phyloP scores from a whole-genome alignment of 805 yeast species.

The Saccharomycopsis fodiens region DNA sequence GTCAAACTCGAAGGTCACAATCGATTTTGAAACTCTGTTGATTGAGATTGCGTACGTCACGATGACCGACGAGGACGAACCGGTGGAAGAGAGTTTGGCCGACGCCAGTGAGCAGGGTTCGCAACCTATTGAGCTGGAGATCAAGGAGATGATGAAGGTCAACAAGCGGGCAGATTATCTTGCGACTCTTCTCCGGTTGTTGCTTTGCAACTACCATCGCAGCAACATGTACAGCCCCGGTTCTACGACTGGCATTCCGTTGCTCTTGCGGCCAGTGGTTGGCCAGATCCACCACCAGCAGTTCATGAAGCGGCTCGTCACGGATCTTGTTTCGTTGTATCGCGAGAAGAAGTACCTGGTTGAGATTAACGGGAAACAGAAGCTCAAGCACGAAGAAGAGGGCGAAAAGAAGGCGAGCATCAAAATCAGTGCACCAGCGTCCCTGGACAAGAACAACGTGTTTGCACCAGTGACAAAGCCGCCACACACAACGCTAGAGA shows the following conservation, averaged over 20 bases:
- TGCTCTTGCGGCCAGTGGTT: slow-evolving; percentile 47
- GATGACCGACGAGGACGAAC: slow-evolving; percentile 14
- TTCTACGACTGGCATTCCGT: slow-evolving; percentile 33
- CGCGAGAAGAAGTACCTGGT: neutral
- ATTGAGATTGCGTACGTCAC: slow-evolving; percentile 65
- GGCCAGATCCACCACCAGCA: slow-evolving; percentile 52
- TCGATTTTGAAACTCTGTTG: slow-evolving; percentile 58
- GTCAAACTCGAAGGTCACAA: slow-evolving; percentile 51
- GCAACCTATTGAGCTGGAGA: slow-evolving; percentile 28
- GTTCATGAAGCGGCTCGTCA: slow-evolving; percentile 25
- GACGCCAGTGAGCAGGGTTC: slow-evolving; percentile 35
- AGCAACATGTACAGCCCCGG: slow-evolving; percentile 29
- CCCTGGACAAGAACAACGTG: neutral
- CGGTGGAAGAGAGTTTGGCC: slow-evolving; percentile 27
- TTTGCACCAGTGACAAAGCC: slow-evolving; percentile 7
- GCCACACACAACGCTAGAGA: neutral
- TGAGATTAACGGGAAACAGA: neutral
- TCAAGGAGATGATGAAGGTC: slow-evolving; percentile 22
- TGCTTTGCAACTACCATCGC: slow-evolving; percentile 53
- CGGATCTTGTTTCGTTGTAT: slow-evolving; percentile 7
- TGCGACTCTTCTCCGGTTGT: slow-evolving; percentile 44
- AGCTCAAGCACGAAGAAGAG: neutral
- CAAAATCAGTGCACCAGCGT: neutral
- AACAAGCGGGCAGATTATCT: slow-evolving; percentile 46
- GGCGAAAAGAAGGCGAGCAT: neutral